Conservation (phyloP, 2,329 filamentous ascomycete species). For the Cadophora luteo-olivacea region DNA sequence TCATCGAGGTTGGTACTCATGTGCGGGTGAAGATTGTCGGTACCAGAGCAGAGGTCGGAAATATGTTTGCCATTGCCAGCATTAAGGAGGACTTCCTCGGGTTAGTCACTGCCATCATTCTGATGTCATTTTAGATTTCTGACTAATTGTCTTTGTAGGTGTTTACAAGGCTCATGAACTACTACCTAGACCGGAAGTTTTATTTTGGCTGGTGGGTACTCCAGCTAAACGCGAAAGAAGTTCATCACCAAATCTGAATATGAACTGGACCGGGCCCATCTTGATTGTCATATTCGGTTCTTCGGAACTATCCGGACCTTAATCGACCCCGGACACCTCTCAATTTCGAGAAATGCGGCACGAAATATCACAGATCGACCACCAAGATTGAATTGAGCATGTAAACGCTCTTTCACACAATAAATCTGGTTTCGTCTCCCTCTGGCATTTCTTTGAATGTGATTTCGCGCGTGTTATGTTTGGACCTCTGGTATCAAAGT, state of each 20-base stretch:
- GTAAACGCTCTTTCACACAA: not conserved
- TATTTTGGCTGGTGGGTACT: not conserved
- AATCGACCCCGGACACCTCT: not conserved
- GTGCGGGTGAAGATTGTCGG: slow-evolving; percentile 94
- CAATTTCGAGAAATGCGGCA: slow-evolving; percentile 9
- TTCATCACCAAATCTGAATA: not conserved
- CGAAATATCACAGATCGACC: not conserved
- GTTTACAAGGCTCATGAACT: slow-evolving; percentile 39
- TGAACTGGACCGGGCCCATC: not conserved
- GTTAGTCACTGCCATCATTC: slow-evolving; percentile 49
- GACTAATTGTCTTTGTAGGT: slow-evolving; percentile 31
- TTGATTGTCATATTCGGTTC: not conserved
- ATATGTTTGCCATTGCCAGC: slow-evolving; percentile 96
- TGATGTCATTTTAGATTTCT: not conserved
- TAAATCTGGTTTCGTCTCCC: not conserved
- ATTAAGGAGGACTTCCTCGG: slow-evolving; percentile 86
- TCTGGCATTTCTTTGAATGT: slow-evolving; percentile 4
- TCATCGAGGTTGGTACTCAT: slow-evolving; percentile 92
- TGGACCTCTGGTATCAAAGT: not conserved
- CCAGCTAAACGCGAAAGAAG: not conserved
- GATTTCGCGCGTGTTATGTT: not conserved
- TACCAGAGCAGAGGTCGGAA: slow-evolving; percentile 88
- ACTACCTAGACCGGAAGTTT: slow-evolving; percentile 1
- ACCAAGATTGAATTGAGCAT: slow-evolving; percentile 2
- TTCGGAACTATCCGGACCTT: not conserved